Base-by-base conservation (phyloP, 768 basidiomycete species). In the Punctularia strigosozonata region DNA sequence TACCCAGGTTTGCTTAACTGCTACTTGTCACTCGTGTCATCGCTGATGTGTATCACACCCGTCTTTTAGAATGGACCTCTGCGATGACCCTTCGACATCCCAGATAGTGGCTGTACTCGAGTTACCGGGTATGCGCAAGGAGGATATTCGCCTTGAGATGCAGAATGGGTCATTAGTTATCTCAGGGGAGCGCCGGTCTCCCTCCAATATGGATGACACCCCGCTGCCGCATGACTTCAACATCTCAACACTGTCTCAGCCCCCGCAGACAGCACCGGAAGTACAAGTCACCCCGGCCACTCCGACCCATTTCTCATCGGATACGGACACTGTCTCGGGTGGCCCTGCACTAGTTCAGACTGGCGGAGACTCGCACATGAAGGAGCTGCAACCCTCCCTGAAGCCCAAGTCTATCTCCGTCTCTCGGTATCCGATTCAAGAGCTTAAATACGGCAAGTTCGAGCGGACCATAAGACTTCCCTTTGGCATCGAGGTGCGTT, bases 371-470 rank as follows among this genome's bases (percentile, higher is more conserved):
- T 22, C 41, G 38, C 37, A 40, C 26, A 31, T 39, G 40, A 41
- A 8, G 18, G 26, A n/a, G n/a, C n/a, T n/a, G n/a, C n/a, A n/a
- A n/a, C n/a, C 32, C 26, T 18, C 18, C 1, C 25, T 21, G 37
- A 41, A 35, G 21, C 26, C 33, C 14, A 15, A 23, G 20, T 25
- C 38, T 18, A 31, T 39, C 17, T 32, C 43, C 22, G 36, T 43
- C 0, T 53, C n/a, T n/a, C 8, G 38, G 2, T 65, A 55, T 41
- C 54, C 46, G 17, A 43, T 54, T 36, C 58, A 55, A 41, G 64
- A 66, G 47, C 56, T 66, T 40, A 62, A 61, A 37, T 65, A 62
- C 33, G 64, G 64, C 34, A 47, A 47, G 38, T 65, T 64, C 31
- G 52, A 53, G 38, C 62, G 64, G 36, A 50, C 51, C 4, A 49